Evolutionary conservation across 371 early-diverging fungal species (phyloP), one percentile per base, ranked within the genome.

Genomic region (Smittium culicis): DNA sequence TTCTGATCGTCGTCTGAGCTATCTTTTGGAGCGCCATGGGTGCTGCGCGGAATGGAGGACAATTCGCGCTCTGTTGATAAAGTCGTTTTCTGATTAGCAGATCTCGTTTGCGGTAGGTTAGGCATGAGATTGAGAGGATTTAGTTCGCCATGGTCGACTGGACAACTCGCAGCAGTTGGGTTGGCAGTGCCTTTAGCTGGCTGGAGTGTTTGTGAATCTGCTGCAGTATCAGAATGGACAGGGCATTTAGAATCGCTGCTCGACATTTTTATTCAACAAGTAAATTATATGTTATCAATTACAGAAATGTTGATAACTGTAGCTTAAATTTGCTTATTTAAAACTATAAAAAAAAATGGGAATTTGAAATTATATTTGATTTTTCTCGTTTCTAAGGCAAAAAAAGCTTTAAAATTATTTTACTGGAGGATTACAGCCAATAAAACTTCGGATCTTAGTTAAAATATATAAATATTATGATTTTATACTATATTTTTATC

Each of bases 71-170:
- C 89, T 0, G 85, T 87, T 0, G 90, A 83, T 28, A 95, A 78
- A n/a, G 77, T 80, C 28, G 79, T 71, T 25, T 67, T 74, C 70
- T 93, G 93, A 61, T 85, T 89, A 0, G 70, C 64, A 58, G 86
- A 83, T 65, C 79, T 81, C 20, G 74, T 68, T 70, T 93, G 92
- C 1, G 85, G 68, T 35, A 90, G 76, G 17, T 82, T 69, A 1
- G 91, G 91, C 79, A 91, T 92, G 85, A 91, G 89, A 80, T 94
- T 94, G 60, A 82, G 80, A 2, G 91, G 85, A 72, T 92, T 91
- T n/a, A 78, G 34, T 33, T 58, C 28, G 11, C 17, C 24, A 33
- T 63, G 63, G n/a, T 63, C 63, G 2, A 63, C 63, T 63, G 63
- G 63, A 63, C 45, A 45, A n/a, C n/a, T n/a, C n/a, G n/a, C n/a